Percentiles rank a stretch among this genome's conserved stretches.
These are phyloP conservation scores for Paramecium tetraurelia DNA, from an alignment of 73 alveolate genomes.

Conservation along the genomic window DNA sequence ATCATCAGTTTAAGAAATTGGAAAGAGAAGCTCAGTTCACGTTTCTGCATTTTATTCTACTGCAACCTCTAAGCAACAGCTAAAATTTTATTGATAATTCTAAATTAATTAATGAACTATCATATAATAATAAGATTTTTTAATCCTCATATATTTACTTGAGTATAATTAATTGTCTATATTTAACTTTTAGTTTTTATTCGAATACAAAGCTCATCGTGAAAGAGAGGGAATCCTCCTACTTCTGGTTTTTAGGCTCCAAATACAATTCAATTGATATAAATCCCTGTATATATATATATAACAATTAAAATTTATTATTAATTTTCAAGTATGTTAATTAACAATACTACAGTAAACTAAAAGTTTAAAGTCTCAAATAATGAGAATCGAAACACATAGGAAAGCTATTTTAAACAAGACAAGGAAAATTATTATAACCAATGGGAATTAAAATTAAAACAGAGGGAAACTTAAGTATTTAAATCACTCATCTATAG, in stretches of 20 bases:
- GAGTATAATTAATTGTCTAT: too few relatives aligned
- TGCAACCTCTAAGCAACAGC: background rate
- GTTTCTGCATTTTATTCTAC: constrained; percentile 2
- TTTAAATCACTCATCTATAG: background rate
- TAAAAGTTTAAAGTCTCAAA: background rate
- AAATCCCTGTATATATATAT: too few relatives aligned
- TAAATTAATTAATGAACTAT: background rate
- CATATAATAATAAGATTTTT: background rate
- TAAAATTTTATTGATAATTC: background rate
- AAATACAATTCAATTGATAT: too few relatives aligned
- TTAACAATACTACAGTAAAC: background rate
- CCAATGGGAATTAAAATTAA: background rate
- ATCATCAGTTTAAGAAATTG: background rate
- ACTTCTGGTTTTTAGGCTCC: too few relatives aligned
- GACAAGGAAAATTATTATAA: background rate
- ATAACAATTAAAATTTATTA: background rate
- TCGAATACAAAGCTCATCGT: too few relatives aligned
- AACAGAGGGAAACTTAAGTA: background rate
- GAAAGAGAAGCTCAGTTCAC: background rate
- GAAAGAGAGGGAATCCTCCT: too few relatives aligned
- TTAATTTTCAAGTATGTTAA: background rate
- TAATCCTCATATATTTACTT: background rate
- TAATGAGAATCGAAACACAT: background rate
- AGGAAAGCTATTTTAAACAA: background rate
- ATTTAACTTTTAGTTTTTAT: too few relatives aligned